Evolutionary conservation across 2,329 filamentous ascomycete genomes (phyloP).

Genomic region (Monosporascus sp.): DNA sequence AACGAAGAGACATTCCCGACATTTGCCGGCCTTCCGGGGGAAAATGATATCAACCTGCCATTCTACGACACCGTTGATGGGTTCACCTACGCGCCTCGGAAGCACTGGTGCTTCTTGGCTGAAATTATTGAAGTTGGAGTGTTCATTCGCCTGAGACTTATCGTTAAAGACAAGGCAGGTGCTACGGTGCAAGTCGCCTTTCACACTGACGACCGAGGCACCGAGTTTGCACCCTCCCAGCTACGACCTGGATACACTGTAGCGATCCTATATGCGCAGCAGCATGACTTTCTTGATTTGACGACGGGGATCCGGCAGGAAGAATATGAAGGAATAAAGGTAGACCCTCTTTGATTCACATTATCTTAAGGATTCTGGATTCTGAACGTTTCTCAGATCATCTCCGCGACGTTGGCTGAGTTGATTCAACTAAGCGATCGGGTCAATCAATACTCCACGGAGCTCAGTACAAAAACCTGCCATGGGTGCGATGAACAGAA

Average conservation of each 20-base stretch:
- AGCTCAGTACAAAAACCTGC: not conserved
- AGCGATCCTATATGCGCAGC: not conserved
- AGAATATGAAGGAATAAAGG: not conserved
- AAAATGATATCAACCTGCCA: not conserved
- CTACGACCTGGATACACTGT: not conserved
- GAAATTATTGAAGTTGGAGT: not conserved
- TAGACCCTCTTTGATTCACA: not conserved
- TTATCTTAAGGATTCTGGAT: not conserved
- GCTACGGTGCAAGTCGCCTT: not conserved
- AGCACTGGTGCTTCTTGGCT: not conserved
- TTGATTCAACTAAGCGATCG: not conserved
- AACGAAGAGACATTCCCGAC: not conserved
- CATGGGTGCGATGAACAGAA: not conserved
- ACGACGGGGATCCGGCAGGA: not conserved
- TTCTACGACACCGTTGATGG: not conserved
- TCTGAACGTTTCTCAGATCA: not conserved
- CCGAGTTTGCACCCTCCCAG: not conserved
- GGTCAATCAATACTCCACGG: not conserved
- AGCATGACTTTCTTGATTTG: too few relatives aligned
- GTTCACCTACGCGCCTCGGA: not conserved
- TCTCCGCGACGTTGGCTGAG: not conserved
- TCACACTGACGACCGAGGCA: not conserved
- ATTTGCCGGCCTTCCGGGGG: not conserved
- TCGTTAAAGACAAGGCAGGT: not conserved
- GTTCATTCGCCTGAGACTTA: not conserved